phyloP scores from a whole-genome alignment of 352 stramenopile species.

The Pythium graminicola region DNA sequence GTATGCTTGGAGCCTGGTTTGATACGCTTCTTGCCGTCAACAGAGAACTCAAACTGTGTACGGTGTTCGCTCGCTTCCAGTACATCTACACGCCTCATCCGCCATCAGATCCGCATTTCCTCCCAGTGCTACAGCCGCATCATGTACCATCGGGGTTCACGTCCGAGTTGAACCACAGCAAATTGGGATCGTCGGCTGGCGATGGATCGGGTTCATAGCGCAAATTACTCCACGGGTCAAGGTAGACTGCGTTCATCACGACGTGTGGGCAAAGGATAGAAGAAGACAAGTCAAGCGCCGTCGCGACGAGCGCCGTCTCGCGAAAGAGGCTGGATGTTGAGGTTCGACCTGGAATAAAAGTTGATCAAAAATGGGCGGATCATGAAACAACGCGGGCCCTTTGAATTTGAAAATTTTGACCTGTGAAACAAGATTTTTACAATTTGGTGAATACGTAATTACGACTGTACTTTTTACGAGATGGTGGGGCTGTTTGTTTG shows the following conservation, averaged over 20 bases:
- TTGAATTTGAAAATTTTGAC: conserved; percentile 33
- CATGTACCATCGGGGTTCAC: conserved; percentile 48
- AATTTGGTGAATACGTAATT: not conserved
- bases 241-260: conserved; percentile 17
- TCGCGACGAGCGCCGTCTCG: not conserved
- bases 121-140: not conserved
- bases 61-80: conserved; percentile 63
- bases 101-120: too few species aligned
- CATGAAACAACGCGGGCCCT: conserved; percentile 16
- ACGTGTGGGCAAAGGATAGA: not conserved
- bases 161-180: conserved; percentile 62
- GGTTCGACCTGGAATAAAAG: conserved; percentile 13
- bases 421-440: conserved; percentile 13
- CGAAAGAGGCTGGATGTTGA: conserved; percentile 14
- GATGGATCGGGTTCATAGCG: conserved; percentile 19
- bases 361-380: not conserved
- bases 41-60: conserved; percentile 67
- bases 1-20: conserved; percentile 55
- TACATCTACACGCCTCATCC: conserved; percentile 36
- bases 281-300: not conserved
- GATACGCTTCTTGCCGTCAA: conserved; percentile 64
- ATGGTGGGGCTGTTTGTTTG: conserved; percentile 10
- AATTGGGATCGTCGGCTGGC: conserved; percentile 17
- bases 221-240: conserved; percentile 25
- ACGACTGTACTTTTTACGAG: conserved; percentile 15